Evolutionary conservation across 2,329 filamentous ascomycete genomes (phyloP), one percentile per base, ranked within the genome.

Genomic region (Scytalidium sp.): DNA sequence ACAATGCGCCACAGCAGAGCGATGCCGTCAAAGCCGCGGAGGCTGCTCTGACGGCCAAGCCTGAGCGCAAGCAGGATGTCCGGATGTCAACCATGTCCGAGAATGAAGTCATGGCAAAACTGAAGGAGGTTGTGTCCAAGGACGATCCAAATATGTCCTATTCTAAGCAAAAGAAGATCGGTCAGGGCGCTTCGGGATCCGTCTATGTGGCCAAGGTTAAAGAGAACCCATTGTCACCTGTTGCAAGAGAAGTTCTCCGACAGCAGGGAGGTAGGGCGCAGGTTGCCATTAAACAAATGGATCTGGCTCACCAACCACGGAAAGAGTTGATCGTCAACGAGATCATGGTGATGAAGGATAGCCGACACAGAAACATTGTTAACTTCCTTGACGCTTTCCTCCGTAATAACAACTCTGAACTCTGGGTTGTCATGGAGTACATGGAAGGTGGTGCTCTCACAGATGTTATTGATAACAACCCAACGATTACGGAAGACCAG

Each of bases 391-490:
- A 99, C 61, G 92, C 93, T 3, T 99, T 97, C 77, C 74, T 99
- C 65, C 89, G 94, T 64, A 96, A 97, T 69, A 93, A 94, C 69
- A 91, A 89, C 63, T 83, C 88, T 48, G 94, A 99, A 69, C 80
- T 99, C n/a, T 99, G 94, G 94, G 91, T 99, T 10, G 93, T 99
- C 46, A 96, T 99, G 94, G 94, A 99, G 74, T 99, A 92, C 64
- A 99, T 99, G 94, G 94, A 99, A 73, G 94, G 94, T 62, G 94
- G 94, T 73, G 90, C 94, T 54, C 75, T 99, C 68, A 99, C 94
- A 1, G 94, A 99, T 75, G 91, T 99, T 53, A 99, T 99, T 71
- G 94, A 99, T 71, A 97, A 97, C 74, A 99, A 97, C 70, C 82
- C 87, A 2, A 84, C 85, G 50, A 97, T 99, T 61, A 90, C 88